A percentile compares a stretch with the other conserved stretches of the same genome.
Evolutionary conservation across 345 rosid genomes (phyloP).

Genomic region (Brassica cretica): DNA sequence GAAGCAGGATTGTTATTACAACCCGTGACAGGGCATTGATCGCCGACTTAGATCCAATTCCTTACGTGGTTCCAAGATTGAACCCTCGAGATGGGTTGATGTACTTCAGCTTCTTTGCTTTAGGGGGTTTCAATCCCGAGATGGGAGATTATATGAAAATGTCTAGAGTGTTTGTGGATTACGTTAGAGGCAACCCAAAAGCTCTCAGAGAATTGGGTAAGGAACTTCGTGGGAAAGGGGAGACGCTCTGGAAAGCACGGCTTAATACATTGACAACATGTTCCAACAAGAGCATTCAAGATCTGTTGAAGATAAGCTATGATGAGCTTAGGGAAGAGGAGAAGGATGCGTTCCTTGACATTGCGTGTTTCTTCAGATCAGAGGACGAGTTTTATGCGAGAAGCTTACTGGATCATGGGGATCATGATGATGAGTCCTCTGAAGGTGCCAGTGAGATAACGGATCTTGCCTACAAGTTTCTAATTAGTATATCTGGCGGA

Average conservation of each 20-base stretch:
- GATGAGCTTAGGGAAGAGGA: constrained; percentile 26
- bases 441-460: constrained; percentile 3
- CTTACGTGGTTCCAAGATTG: constrained; percentile 28
- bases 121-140: neutral
- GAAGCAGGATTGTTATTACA: constrained; percentile 33
- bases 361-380: constrained; percentile 43
- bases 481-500: constrained; percentile 19
- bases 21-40: constrained; percentile 28
- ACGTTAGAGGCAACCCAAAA: constrained; percentile 40
- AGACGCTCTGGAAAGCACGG: constrained; percentile 21
- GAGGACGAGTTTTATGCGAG: neutral
- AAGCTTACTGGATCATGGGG: constrained; percentile 13
- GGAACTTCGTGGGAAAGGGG: neutral
- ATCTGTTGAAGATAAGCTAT: constrained; percentile 30
- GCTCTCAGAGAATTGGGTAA: constrained; percentile 40
- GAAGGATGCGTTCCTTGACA: constrained; percentile 39
- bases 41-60: neutral
- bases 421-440: neutral
- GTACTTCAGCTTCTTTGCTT: constrained; percentile 29
- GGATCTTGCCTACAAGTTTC: constrained; percentile 29
- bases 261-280: constrained; percentile 5
- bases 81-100: constrained; percentile 22
- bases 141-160: neutral
- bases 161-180: constrained; percentile 21
- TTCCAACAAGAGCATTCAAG: constrained; percentile 12